Conservation (phyloP, 371 early-diverging fungal species). For the Mortierella sp. region DNA sequence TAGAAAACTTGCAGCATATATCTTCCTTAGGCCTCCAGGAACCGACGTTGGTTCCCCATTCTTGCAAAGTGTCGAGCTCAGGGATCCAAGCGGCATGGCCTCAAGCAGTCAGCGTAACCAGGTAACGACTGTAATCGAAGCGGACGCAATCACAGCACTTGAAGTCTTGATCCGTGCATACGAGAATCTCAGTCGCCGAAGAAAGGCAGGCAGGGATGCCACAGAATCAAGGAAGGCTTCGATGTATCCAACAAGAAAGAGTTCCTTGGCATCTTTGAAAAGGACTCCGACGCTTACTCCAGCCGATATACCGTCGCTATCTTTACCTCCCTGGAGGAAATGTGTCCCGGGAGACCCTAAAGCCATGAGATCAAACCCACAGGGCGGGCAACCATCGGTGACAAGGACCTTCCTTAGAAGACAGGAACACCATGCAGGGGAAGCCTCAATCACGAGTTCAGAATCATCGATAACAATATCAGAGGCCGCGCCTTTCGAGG, state of each 20-base stretch:
- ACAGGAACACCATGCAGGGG: background rate
- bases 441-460: background rate
- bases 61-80: background rate
- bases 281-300: background rate
- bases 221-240: background rate
- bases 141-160: constrained; percentile 5
- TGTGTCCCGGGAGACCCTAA: background rate
- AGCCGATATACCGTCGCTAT: constrained; percentile 4
- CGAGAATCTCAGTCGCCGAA: background rate
- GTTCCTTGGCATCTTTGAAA: background rate
- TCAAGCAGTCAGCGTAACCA: background rate
- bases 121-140: background rate
- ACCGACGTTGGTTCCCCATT: background rate
- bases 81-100: background rate
- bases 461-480: background rate
- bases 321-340: constrained; percentile 18
- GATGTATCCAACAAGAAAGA: background rate
- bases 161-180: constrained; percentile 1
- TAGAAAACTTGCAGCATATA: background rate
- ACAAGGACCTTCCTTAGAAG: background rate
- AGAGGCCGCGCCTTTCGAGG: background rate
- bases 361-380: background rate
- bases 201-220: background rate
- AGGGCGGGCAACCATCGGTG: background rate
- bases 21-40: background rate